Evolutionary conservation across 306 rosid genomes (phyloP).

Genomic region (Vachellia collinsii): DNA sequence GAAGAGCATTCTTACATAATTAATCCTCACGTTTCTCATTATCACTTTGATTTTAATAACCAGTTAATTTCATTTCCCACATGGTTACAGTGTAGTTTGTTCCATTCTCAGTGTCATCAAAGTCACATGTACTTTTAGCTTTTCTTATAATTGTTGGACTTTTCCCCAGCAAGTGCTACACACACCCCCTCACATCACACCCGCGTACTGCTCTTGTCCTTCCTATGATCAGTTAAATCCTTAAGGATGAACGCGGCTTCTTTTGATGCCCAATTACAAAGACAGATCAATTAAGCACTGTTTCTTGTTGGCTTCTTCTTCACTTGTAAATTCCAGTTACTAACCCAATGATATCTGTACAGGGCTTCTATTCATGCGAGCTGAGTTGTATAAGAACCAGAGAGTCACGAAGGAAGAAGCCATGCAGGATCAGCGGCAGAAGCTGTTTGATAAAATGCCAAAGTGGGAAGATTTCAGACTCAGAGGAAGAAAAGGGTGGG

Average conservation of each 20-base stretch:
- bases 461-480: slow-evolving; percentile 26
- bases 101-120: not conserved
- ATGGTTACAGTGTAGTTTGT: not conserved
- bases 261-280: not conserved
- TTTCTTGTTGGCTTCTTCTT: not conserved
- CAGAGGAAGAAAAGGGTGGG: slow-evolving; percentile 12
- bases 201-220: not conserved
- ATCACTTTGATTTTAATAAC: not conserved
- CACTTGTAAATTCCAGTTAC: not conserved
- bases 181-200: not conserved
- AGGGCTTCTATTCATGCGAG: slow-evolving; percentile 22
- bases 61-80: not conserved
- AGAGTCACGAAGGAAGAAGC: not conserved
- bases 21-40: not conserved
- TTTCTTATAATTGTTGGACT: not conserved
- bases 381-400: not conserved
- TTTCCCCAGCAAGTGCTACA: not conserved
- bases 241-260: not conserved
- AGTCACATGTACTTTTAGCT: not conserved
- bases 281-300: not conserved
- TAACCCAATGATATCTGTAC: slow-evolving; percentile 44
- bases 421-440: slow-evolving; percentile 15
- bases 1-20: not conserved
- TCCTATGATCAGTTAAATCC: not conserved
- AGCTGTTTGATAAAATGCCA: slow-evolving; percentile 16